Percentiles rank a stretch among this genome's conserved stretches.
Conservation (phyloP, 2,329 filamentous ascomycete genomes). For the Exserohilum turcica region DNA sequence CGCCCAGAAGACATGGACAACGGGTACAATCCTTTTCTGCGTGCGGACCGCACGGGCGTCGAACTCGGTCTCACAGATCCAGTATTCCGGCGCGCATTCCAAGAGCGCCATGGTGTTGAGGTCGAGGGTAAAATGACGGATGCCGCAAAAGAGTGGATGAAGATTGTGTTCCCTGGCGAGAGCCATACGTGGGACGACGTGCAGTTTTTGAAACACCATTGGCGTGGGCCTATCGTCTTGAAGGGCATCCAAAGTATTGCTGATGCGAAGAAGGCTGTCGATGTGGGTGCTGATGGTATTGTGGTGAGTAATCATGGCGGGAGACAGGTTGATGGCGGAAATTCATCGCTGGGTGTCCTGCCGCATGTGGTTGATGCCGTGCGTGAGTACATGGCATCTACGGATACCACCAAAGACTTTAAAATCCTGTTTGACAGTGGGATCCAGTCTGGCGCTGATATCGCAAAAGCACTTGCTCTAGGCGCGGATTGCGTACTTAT, state of each 20-base stretch:
- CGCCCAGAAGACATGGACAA: constrained; percentile 70
- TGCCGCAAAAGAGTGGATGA: constrained; percentile 44
- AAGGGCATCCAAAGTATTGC: constrained; percentile 49
- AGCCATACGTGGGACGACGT: constrained; percentile 46
- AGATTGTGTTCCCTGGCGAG: constrained; percentile 41
- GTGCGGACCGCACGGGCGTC: constrained; percentile 43
- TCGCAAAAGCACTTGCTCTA: constrained; percentile 46
- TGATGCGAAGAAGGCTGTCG: constrained; percentile 44
- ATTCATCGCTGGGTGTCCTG: constrained; percentile 26
- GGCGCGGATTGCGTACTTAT: constrained; percentile 46
- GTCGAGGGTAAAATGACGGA: constrained; percentile 31
- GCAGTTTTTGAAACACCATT: constrained; percentile 38
- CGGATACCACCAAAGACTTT: constrained; percentile 43
- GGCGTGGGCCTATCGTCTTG: constrained; percentile 47
- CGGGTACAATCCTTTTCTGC: constrained; percentile 64
- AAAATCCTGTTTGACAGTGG: constrained; percentile 46
- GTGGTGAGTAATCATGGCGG: constrained; percentile 48
- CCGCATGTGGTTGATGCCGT: constrained; percentile 31
- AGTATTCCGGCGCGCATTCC: constrained; percentile 43
- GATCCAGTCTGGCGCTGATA: constrained; percentile 44
- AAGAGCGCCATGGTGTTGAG: constrained; percentile 40
- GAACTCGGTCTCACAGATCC: constrained; percentile 46
- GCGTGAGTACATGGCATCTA: background rate
- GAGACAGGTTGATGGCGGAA: constrained; percentile 45
- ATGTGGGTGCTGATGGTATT: constrained; percentile 46